A percentile compares a stretch with the other conserved stretches of the same genome.
Conservation (phyloP, 148 eudicot species). For the Arbutus unedo region DNA sequence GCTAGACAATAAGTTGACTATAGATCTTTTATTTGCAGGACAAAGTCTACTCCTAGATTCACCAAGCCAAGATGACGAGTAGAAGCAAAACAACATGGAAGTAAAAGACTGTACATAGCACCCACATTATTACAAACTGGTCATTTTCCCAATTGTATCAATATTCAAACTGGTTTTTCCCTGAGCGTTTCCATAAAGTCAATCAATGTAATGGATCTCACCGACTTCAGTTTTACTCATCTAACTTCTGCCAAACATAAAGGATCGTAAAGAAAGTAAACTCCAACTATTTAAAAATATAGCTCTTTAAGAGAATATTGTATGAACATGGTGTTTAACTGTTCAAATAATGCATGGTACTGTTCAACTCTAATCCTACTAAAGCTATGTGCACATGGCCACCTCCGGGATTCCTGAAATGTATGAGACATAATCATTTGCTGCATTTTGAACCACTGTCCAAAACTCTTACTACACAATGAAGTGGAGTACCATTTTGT, state of each 20-base stretch:
- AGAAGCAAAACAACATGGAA: background rate
- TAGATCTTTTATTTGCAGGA: background rate
- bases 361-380: background rate
- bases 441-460: background rate
- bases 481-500: background rate
- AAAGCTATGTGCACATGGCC: conserved; percentile 9
- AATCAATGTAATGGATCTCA: background rate
- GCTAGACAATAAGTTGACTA: background rate
- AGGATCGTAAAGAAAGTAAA: background rate
- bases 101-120: background rate
- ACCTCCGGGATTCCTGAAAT: background rate
- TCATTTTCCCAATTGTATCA: background rate
- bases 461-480: background rate
- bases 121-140: background rate
- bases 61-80: background rate
- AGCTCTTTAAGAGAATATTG: background rate
- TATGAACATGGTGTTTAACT: background rate
- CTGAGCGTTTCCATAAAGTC: background rate
- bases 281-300: background rate
- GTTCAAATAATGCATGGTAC: background rate
- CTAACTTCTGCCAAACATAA: background rate
- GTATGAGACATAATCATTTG: background rate
- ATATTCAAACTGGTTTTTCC: background rate
- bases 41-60: background rate
- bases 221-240: background rate